Evolutionary conservation across 306 rosid genomes (phyloP).

Genomic region (Trifolium subterraneum): DNA sequence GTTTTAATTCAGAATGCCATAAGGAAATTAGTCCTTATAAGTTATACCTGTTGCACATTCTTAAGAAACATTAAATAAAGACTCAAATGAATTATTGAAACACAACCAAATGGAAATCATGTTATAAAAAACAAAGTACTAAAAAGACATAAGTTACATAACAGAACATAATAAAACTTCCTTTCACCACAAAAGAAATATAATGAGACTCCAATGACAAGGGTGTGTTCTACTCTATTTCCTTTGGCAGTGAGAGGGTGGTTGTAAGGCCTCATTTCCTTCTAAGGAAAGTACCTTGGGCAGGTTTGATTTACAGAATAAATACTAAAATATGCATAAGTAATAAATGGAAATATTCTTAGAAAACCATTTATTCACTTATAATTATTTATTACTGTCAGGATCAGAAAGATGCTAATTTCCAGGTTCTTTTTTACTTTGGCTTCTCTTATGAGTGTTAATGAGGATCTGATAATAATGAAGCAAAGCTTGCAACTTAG

Average conservation of each 20-base stretch:
- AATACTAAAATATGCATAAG: constrained; percentile 15
- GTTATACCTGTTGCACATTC: constrained; percentile 5
- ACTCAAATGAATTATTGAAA: constrained; percentile 19
- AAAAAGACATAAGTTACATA: constrained; percentile 16
- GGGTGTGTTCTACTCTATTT: constrained; percentile 19
- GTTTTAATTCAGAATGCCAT: constrained; percentile 26
- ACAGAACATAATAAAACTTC: constrained; percentile 8
- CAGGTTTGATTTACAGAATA: constrained; percentile 10
- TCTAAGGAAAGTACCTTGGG: background rate
- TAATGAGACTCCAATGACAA: constrained; percentile 12
- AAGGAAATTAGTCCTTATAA: constrained; percentile 17
- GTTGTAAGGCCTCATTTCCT: constrained; percentile 22
- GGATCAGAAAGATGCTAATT: constrained; percentile 20
- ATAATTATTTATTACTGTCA: background rate
- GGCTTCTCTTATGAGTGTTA: constrained; percentile 20
- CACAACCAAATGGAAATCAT: constrained; percentile 13
- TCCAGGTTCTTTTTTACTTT: background rate
- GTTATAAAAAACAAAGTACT: constrained; percentile 17
- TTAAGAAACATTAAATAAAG: background rate
- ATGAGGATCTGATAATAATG: constrained; percentile 4
- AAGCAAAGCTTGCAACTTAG: constrained; percentile 14
- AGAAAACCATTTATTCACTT: constrained; percentile 16
- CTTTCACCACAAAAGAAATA: constrained; percentile 5
- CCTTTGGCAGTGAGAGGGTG: constrained; percentile 24
- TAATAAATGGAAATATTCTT: constrained; percentile 3